A percentile compares a stretch with the other conserved stretches of the same genome.
phyloP scores from a whole-genome alignment of 2,329 filamentous ascomycete species.

The Colletotrichum sp. region DNA sequence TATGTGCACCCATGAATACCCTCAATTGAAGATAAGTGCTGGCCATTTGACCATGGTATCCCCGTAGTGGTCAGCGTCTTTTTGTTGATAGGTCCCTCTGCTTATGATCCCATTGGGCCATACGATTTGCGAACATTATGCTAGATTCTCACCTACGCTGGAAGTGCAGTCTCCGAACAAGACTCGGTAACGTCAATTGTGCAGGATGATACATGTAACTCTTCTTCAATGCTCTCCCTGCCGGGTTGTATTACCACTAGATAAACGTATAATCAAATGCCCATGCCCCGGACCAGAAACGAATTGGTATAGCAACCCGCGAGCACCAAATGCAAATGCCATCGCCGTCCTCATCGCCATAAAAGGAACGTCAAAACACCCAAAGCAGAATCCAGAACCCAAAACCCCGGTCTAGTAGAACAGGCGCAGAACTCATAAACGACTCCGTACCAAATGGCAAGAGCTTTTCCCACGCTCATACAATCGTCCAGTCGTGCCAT shows the following conservation, averaged over 20 bases:
- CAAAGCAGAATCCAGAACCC: not conserved
- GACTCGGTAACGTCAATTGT: not conserved
- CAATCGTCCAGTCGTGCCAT: conserved; percentile 25
- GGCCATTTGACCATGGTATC: not conserved
- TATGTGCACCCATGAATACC: not conserved
- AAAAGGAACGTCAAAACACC: conserved; percentile 11
- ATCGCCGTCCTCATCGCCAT: conserved; percentile 12
- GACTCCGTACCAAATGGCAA: not conserved
- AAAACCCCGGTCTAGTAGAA: conserved; percentile 14
- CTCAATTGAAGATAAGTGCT: not conserved
- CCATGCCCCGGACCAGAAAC: conserved; percentile 14
- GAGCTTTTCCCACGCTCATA: conserved; percentile 19
- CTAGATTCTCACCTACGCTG: not conserved
- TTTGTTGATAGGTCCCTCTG: not conserved
- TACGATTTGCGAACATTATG: not conserved
- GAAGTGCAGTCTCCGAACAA: not conserved
- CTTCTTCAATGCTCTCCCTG: conserved; percentile 3
- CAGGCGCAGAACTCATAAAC: conserved; percentile 4
- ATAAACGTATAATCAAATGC: conserved; percentile 16
- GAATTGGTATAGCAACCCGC: conserved; percentile 17
- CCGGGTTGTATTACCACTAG: conserved; percentile 19
- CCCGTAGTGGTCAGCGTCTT: not conserved
- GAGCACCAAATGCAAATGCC: conserved; percentile 18
- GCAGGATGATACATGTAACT: not conserved
- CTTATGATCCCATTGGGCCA: not conserved